Evolutionary conservation across 1,139 yeast species (phyloP).

Genomic region (Kurtzmaniella quercitrusa): DNA sequence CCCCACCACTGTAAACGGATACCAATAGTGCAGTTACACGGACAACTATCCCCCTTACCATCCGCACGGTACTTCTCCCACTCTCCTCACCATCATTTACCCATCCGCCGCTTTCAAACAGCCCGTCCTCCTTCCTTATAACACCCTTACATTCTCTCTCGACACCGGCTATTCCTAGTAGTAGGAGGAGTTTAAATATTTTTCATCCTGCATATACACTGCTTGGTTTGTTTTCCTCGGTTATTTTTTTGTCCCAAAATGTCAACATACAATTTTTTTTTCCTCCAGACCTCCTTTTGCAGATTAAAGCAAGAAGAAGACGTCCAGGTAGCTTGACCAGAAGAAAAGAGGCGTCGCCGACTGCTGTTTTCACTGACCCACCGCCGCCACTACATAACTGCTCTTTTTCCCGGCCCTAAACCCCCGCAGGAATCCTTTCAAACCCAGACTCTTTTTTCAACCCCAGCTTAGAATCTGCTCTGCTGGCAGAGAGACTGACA

Average conservation of each 20-base stretch:
- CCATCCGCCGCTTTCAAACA: too few relatives aligned
- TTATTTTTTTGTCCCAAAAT: not conserved
- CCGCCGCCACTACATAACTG: not conserved
- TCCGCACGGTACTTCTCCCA: too few relatives aligned
- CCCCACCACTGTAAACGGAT: too few relatives aligned
- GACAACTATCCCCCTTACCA: too few relatives aligned
- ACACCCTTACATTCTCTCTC: too few relatives aligned
- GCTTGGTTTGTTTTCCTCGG: not conserved
- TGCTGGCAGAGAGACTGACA: constrained; percentile 1
- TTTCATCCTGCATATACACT: not conserved
- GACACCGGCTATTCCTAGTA: too few relatives aligned
- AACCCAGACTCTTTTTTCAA: not conserved
- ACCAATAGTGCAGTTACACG: too few relatives aligned
- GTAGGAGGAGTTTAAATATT: too few relatives aligned
- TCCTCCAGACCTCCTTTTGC: not conserved
- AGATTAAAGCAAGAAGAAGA: not conserved
- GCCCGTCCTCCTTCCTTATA: too few relatives aligned
- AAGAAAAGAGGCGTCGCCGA: constrained; percentile 2
- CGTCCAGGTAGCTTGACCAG: not conserved
- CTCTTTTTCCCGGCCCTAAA: not conserved
- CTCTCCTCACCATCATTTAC: too few relatives aligned
- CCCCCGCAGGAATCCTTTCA: not conserved
- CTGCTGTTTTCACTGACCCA: constrained; percentile 3
- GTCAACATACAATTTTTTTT: not conserved
- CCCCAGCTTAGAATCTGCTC: not conserved